A percentile compares a stretch with the other conserved stretches of the same genome.
Evolutionary conservation across 495 filamentous ascomycete species (phyloP).

Genomic region (Apiosordaria backusii): DNA sequence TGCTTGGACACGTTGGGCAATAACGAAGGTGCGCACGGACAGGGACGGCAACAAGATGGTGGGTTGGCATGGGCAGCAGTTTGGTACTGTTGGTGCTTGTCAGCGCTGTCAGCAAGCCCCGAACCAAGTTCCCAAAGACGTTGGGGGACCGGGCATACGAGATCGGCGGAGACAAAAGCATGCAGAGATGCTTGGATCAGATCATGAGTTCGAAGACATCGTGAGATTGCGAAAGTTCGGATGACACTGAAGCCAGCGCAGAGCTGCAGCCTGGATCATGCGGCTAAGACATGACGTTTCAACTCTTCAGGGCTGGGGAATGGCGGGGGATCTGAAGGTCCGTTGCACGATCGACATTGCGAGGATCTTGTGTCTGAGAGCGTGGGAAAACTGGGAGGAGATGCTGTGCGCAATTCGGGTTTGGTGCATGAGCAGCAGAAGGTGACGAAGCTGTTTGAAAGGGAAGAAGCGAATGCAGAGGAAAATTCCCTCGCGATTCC

Average conservation of each 20-base stretch:
- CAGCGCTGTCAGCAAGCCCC: slow-evolving; percentile 3
- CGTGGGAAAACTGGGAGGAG: not conserved
- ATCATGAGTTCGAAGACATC: not conserved
- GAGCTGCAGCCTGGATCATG: not conserved
- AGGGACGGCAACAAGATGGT: not conserved
- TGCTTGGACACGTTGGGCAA: not conserved
- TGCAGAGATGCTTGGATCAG: not conserved
- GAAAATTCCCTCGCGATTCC: not conserved
- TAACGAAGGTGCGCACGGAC: not conserved
- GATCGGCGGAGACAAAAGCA: not conserved
- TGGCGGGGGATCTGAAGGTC: not conserved
- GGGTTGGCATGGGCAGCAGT: not conserved
- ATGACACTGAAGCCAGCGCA: not conserved
- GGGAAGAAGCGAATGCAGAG: not conserved
- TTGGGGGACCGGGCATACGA: not conserved
- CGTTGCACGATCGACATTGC: slow-evolving; percentile 1
- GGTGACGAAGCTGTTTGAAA: not conserved
- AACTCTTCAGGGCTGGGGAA: not conserved
- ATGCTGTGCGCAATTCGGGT: not conserved
- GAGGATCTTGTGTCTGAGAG: not conserved
- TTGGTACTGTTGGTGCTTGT: not conserved
- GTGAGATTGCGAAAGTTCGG: not conserved
- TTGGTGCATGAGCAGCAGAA: not conserved
- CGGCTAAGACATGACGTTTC: slow-evolving; percentile 4
- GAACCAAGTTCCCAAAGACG: not conserved